Percentiles rank a stretch among this genome's conserved stretches.
These are phyloP conservation scores for Lathyrus sativus DNA, from an alignment of 306 rosid genomes.

Conservation along the genomic window DNA sequence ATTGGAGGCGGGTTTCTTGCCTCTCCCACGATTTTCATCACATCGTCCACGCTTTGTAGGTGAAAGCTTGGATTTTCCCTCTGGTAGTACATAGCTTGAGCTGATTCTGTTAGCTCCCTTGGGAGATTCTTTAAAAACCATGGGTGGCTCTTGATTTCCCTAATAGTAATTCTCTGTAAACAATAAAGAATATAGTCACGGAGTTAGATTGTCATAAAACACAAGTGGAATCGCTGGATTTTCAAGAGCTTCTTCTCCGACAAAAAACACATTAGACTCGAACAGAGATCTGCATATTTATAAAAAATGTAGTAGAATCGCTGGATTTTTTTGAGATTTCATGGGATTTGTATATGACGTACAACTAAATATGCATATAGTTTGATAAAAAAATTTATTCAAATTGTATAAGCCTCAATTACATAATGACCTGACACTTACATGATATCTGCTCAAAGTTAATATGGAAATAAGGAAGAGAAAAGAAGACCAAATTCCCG, in stretches of 20 bases:
- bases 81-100: constrained; percentile 65
- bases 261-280: background rate
- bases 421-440: constrained; percentile 1
- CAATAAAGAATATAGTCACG: constrained; percentile 30
- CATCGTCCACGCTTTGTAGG: constrained; percentile 63
- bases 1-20: constrained; percentile 71
- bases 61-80: constrained; percentile 69
- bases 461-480: constrained; percentile 17
- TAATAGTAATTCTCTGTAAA: constrained; percentile 62
- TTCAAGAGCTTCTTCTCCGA: background rate
- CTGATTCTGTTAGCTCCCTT: constrained; percentile 74
- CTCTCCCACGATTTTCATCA: constrained; percentile 77
- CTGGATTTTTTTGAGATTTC: background rate
- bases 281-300: too few relatives aligned
- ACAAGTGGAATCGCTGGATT: too few relatives aligned
- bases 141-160: constrained; percentile 82
- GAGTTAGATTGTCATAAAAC: constrained; percentile 31
- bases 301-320: background rate
- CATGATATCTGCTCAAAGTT: background rate
- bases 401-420: background rate
- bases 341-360: background rate
- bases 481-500: background rate
- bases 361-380: background rate
- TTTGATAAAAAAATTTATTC: background rate
- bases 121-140: constrained; percentile 87